A percentile compares a stretch with the other conserved stretches of the same genome.
These are phyloP conservation scores for Podaxis rugospora DNA, from an alignment of 768 basidiomycete species.

Conservation along the genomic window DNA sequence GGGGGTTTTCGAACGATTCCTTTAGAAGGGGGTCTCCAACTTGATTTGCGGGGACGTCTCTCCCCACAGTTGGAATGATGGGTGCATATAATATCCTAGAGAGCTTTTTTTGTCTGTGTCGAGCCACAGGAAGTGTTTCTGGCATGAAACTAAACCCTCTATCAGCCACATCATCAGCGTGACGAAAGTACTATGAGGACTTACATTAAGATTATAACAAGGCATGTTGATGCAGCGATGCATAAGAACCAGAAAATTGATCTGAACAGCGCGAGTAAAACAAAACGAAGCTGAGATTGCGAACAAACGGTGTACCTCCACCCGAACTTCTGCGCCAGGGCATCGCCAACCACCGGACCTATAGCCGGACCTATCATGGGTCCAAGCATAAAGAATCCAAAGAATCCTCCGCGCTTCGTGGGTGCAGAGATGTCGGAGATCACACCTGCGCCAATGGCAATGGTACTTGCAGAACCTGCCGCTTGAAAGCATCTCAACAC, in stretches of 20 bases:
- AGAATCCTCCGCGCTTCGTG: slow-evolving; percentile 72
- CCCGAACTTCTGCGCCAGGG: slow-evolving; percentile 49
- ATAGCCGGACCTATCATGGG: slow-evolving; percentile 67
- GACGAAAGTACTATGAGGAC: slow-evolving; percentile 13
- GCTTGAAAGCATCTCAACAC: slow-evolving; percentile 79
- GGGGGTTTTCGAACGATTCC: slow-evolving; percentile 47
- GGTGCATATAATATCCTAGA: slow-evolving; percentile 42
- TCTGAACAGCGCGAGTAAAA: slow-evolving; percentile 22
- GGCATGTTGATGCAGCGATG: slow-evolving; percentile 42
- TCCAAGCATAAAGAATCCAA: slow-evolving; percentile 62
- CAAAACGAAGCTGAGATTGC: not conserved
- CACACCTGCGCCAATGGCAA: slow-evolving; percentile 75
- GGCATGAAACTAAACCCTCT: slow-evolving; percentile 39
- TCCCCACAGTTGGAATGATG: slow-evolving; percentile 45
- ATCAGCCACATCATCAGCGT: slow-evolving; percentile 15
- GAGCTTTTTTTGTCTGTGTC: slow-evolving; percentile 45
- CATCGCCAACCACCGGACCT: slow-evolving; percentile 59
- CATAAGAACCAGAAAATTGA: slow-evolving; percentile 63
- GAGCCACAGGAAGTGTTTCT: slow-evolving; percentile 51
- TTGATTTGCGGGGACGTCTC: slow-evolving; percentile 15
- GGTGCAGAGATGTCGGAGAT: slow-evolving; percentile 74
- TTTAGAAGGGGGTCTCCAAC: slow-evolving; percentile 24
- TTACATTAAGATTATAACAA: slow-evolving; percentile 44
- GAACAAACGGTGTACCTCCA: slow-evolving; percentile 45
- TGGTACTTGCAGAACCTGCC: slow-evolving; percentile 72